These are phyloP conservation scores for Catenaria anguillulae DNA, from an alignment of 371 early-diverging fungal genomes.

Conservation along the genomic window DNA sequence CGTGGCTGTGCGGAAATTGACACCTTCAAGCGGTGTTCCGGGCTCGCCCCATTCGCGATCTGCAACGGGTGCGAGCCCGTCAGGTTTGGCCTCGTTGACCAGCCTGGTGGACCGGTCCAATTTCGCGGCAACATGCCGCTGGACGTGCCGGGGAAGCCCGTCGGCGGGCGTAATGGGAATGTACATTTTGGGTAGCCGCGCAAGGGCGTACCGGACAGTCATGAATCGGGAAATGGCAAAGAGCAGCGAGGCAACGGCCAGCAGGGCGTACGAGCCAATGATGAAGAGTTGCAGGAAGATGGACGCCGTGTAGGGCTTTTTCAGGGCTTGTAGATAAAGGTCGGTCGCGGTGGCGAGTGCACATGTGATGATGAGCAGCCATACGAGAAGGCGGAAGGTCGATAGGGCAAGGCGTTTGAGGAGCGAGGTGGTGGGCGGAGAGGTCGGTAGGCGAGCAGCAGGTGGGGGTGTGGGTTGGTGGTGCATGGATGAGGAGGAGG, in stretches of 20 bases:
- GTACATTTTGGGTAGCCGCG: not conserved
- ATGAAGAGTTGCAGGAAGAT: constrained; percentile 1
- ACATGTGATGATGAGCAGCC: not conserved
- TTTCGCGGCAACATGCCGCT: not conserved
- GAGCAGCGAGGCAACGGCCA: not conserved
- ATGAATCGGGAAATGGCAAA: constrained; percentile 3
- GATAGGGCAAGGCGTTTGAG: no score
- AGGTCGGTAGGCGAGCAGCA: no score
- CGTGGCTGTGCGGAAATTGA: not conserved
- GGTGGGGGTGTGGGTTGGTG: no score
- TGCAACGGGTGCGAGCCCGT: not conserved
- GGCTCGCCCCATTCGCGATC: not conserved
- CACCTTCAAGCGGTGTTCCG: not conserved
- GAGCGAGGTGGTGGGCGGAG: no score
- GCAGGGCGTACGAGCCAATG: constrained; percentile 2
- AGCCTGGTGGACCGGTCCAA: not conserved
- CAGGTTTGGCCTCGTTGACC: not conserved
- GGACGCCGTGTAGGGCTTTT: not conserved
- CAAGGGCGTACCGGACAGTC: constrained; percentile 3
- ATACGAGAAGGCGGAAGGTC: not conserved
- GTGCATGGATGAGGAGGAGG: no score
- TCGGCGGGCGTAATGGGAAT: not conserved
- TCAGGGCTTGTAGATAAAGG: not conserved
- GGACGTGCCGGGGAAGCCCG: constrained; percentile 1
- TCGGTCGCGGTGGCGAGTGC: not conserved